Percentiles rank a stretch among this genome's conserved stretches.
These are phyloP conservation scores for Tarenaya hassleriana DNA, from an alignment of 345 rosid genomes.

Conservation along the genomic window DNA sequence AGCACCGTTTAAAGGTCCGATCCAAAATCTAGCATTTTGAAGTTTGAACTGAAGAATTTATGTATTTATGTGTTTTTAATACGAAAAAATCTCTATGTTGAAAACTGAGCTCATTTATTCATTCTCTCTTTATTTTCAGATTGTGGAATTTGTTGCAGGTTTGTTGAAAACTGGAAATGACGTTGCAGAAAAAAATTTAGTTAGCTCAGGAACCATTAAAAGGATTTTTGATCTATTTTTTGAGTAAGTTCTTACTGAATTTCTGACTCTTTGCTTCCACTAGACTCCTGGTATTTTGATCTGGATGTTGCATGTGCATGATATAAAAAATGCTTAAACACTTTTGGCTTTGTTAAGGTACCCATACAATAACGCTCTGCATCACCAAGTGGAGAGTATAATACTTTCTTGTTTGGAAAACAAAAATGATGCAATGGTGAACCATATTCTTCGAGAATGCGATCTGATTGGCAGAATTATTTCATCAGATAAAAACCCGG, in stretches of 20 bases:
- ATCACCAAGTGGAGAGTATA: constrained; percentile 93
- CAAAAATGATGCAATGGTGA: constrained; percentile 51
- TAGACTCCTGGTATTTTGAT: background rate
- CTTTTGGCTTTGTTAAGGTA: constrained; percentile 54
- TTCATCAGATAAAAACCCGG: constrained; percentile 60
- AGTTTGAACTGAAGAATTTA: constrained; percentile 7
- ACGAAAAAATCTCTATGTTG: background rate
- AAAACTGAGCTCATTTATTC: constrained; percentile 2
- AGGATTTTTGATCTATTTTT: constrained; percentile 41
- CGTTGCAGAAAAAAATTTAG: constrained; percentile 73
- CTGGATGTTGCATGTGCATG: constrained; percentile 1
- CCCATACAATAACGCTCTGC: constrained; percentile 90
- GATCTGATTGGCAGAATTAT: constrained; percentile 68
- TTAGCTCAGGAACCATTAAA: constrained; percentile 67
- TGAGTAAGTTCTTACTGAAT: constrained; percentile 47
- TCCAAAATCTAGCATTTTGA: constrained; percentile 11
- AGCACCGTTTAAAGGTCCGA: constrained; percentile 88
- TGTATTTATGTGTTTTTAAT: constrained; percentile 10
- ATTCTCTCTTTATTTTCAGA: constrained; percentile 41
- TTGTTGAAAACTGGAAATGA: constrained; percentile 73
- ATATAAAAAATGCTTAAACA: constrained; percentile 1
- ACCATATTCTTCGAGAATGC: constrained; percentile 77
- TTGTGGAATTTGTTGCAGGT: constrained; percentile 94
- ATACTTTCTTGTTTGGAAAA: constrained; percentile 77
- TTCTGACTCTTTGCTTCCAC: background rate